Percentiles rank a stretch among this genome's conserved stretches.
Conservation (phyloP, 768 basidiomycete genomes). For the Hygrophoropsis aurantiaca region DNA sequence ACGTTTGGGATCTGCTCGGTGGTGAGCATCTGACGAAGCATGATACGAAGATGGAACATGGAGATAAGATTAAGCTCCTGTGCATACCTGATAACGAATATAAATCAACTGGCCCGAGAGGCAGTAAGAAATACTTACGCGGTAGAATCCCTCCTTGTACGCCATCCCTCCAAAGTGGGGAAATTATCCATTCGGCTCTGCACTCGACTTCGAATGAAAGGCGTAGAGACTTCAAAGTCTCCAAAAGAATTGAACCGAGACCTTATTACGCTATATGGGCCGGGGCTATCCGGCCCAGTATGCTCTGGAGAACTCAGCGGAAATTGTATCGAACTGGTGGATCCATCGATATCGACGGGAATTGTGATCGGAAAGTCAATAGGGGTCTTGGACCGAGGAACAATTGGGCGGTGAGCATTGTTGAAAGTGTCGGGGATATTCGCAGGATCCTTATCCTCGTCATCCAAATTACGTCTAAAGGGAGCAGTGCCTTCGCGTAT, state of each 20-base stretch:
- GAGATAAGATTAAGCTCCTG: constrained; percentile 83
- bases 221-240: constrained; percentile 71
- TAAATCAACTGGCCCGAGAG: constrained; percentile 6
- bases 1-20: constrained; percentile 81
- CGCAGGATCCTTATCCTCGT: constrained; percentile 69
- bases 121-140: constrained; percentile 55
- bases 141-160: constrained; percentile 84
- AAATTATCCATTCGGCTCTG: constrained; percentile 72
- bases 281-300: constrained; percentile 54
- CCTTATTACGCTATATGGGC: constrained; percentile 45
- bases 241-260: constrained; percentile 71
- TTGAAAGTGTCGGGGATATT: constrained; percentile 7
- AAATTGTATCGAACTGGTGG: constrained; percentile 74
- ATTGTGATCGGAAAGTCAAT: constrained; percentile 57
- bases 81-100: constrained; percentile 55
- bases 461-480: constrained; percentile 70
- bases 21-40: constrained; percentile 88
- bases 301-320: constrained; percentile 79
- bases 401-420: constrained; percentile 32
- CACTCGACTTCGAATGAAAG: constrained; percentile 82
- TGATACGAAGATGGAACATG: constrained; percentile 85
- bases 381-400: constrained; percentile 47
- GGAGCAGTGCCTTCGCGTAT: constrained; percentile 62
- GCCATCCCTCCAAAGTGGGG: constrained; percentile 69
- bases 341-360: constrained; percentile 49